A percentile compares a stretch with the other conserved stretches of the same genome.
phyloP scores from a whole-genome alignment of 2,329 filamentous ascomycete species.

The Corynespora cassiicola region DNA sequence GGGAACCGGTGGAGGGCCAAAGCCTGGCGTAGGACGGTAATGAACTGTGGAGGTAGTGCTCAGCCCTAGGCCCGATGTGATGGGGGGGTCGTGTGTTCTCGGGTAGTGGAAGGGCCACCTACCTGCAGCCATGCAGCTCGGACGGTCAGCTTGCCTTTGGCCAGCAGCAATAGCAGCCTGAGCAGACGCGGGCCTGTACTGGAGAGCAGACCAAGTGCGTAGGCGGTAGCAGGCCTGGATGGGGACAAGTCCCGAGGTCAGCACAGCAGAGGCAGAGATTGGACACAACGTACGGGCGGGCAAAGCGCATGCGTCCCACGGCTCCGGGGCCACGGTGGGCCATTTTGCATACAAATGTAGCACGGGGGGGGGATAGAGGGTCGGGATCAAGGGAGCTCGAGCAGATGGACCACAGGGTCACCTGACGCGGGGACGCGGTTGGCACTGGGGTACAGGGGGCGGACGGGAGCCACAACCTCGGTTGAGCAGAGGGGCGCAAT shows the following conservation, averaged over 20 bases:
- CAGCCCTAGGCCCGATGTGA: too few relatives aligned
- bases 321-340: slow-evolving; percentile 7
- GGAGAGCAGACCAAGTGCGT: slow-evolving; percentile 34
- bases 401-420: not conserved
- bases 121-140: slow-evolving; percentile 29
- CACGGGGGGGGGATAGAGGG: not conserved
- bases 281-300: slow-evolving; percentile 21
- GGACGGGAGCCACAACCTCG: too few relatives aligned
- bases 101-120: slow-evolving; percentile 11
- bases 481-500: too few relatives aligned
- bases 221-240: slow-evolving; percentile 30
- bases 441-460: too few relatives aligned
- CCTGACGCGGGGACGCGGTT: too few relatives aligned
- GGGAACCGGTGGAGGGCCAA: slow-evolving; percentile 57
- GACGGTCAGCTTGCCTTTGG: slow-evolving; percentile 22
- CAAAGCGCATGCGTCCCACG: slow-evolving; percentile 7
- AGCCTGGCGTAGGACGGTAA: slow-evolving; percentile 44
- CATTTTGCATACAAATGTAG: too few relatives aligned
- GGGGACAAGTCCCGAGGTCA: slow-evolving; percentile 6
- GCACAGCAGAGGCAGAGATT: slow-evolving; percentile 4
- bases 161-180: slow-evolving; percentile 22
- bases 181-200: slow-evolving; percentile 30
- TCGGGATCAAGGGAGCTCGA: not conserved
- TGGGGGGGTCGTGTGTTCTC: too few relatives aligned
- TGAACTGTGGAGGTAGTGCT: slow-evolving; percentile 10